phyloP scores from a whole-genome alignment of 352 stramenopile species.

The Phytophthora nicotianae region DNA sequence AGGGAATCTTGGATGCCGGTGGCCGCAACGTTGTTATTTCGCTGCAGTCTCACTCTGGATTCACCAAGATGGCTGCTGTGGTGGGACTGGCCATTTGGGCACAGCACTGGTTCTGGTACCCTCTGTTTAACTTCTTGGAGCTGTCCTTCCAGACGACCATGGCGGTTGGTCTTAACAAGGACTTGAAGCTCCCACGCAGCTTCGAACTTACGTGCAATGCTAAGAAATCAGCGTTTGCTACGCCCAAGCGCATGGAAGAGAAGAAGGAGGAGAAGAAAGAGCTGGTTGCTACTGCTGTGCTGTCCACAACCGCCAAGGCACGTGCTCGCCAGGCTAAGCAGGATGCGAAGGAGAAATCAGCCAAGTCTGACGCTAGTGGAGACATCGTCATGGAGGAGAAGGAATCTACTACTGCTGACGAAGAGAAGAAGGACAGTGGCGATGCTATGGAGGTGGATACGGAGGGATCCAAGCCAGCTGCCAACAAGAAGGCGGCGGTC shows the following conservation, averaged over 20 bases:
- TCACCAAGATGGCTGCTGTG: slow-evolving; percentile 97
- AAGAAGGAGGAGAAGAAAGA: slow-evolving; percentile 99
- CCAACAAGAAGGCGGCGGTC: slow-evolving; percentile 55
- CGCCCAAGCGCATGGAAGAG: slow-evolving; percentile 97
- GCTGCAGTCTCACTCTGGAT: slow-evolving; percentile 96
- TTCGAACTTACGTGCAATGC: slow-evolving; percentile 94
- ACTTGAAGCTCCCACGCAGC: slow-evolving; percentile 97
- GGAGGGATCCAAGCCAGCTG: slow-evolving; percentile 51
- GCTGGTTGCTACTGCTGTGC: slow-evolving; percentile 95
- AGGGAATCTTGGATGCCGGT: slow-evolving; percentile 97
- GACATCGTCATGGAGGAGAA: slow-evolving; percentile 65
- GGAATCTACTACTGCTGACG: slow-evolving; percentile 36
- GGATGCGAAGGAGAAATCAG: slow-evolving; percentile 84
- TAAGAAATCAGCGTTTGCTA: slow-evolving; percentile 97
- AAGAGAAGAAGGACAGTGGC: slow-evolving; percentile 50
- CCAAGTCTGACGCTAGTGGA: slow-evolving; percentile 53
- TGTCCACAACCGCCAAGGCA: slow-evolving; percentile 98
- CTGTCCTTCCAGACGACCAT: slow-evolving; percentile 97
- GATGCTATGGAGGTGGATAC: slow-evolving; percentile 82
- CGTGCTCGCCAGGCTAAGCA: slow-evolving; percentile 94
- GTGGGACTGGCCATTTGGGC: slow-evolving; percentile 97
- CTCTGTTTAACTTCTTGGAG: slow-evolving; percentile 98
- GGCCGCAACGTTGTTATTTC: slow-evolving; percentile 97
- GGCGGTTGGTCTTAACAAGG: slow-evolving; percentile 97
- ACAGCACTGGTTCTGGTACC: slow-evolving; percentile 99